Base-by-base conservation (phyloP, 2,329 filamentous ascomycete species). In the Cytospora mali region DNA sequence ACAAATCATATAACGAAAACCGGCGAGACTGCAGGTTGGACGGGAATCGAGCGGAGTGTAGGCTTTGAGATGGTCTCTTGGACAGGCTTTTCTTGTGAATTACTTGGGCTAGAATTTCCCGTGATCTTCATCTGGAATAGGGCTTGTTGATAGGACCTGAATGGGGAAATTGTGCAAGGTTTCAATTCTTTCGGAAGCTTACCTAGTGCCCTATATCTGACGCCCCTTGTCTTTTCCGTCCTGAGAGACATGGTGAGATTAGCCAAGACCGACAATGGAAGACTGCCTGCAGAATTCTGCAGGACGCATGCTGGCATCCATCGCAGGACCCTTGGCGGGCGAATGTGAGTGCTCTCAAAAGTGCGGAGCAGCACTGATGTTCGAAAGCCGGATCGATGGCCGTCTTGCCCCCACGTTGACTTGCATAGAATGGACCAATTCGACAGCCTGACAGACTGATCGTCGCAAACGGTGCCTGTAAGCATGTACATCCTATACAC, bases 391-490 rank as follows among this genome's bases (percentile, higher is more conserved):
- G 31, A 55, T 50, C 55, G 55, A 42, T 51, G 55, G 63, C 35
- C 50, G 55, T 51, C 46, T 46, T 27, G 28, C 50, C 63, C 63
- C 63, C 63, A 65, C 63, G 60, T 60, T 62, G 51, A 55, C 52
- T 55, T 62, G 63, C 60, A 62, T 62, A 58, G 57, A 54, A 60
- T 52, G 53, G 56, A 25, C 52, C 42, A 52, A 48, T 57, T 59
- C 52, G 62, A 60, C 60, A 55, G 57, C 59, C 55, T 65, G 51
- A 62, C 60, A 57, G 60, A 60, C 55, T 62, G 55, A 50, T 50
- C 52, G 57, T 54, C 51, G 25, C 51, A 51, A 58, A 48, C 39
- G 42, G 46, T 53, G 42, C 46, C 49, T 55, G 25, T 23, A 52
- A 53, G 53, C 48, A 61, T 60, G 62, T 50, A 54, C 50, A 29